Percentiles rank a stretch among this genome's conserved stretches.
Conservation (phyloP, 192 early-diverging fungal species). For the Chytriomyces sp. region DNA sequence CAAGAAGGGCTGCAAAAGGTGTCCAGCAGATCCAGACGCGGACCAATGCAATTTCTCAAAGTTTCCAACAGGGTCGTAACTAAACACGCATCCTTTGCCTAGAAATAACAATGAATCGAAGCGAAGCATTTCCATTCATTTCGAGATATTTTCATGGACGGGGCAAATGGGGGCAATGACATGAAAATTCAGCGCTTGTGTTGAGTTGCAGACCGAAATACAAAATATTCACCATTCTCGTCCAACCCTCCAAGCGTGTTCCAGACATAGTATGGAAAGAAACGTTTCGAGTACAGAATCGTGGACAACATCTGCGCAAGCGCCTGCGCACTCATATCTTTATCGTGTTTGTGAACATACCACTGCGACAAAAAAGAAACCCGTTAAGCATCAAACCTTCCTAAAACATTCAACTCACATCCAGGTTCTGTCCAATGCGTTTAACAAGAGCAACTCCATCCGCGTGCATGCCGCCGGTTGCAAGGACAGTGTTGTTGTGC, state of each 20-base stretch:
- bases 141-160: background rate
- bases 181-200: background rate
- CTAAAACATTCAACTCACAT: slow-evolving; percentile 57
- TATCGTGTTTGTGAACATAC: slow-evolving; percentile 91
- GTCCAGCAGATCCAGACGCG: slow-evolving; percentile 83
- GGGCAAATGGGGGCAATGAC: background rate
- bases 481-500: slow-evolving; percentile 73
- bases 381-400: slow-evolving; percentile 13
- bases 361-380: slow-evolving; percentile 56
- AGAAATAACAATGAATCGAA: background rate
- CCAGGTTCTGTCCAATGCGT: slow-evolving; percentile 80
- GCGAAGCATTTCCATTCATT: slow-evolving; percentile 1
- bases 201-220: background rate
- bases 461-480: slow-evolving; percentile 86
- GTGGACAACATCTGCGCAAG: slow-evolving; percentile 94
- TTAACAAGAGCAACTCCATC: slow-evolving; percentile 87
- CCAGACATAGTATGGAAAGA: slow-evolving; percentile 96
- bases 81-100: slow-evolving; percentile 88
- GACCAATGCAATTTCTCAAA: slow-evolving; percentile 77
- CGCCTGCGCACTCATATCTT: slow-evolving; percentile 81
- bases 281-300: slow-evolving; percentile 88
- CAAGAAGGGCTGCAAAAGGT: slow-evolving; percentile 95
- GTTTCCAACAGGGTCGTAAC: slow-evolving; percentile 93
- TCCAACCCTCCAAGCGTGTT: slow-evolving; percentile 90
- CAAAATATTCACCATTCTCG: slow-evolving; percentile 66